Evolutionary conservation across 2,329 filamentous ascomycete genomes (phyloP).

Genomic region (Aspergillus carbonarius): DNA sequence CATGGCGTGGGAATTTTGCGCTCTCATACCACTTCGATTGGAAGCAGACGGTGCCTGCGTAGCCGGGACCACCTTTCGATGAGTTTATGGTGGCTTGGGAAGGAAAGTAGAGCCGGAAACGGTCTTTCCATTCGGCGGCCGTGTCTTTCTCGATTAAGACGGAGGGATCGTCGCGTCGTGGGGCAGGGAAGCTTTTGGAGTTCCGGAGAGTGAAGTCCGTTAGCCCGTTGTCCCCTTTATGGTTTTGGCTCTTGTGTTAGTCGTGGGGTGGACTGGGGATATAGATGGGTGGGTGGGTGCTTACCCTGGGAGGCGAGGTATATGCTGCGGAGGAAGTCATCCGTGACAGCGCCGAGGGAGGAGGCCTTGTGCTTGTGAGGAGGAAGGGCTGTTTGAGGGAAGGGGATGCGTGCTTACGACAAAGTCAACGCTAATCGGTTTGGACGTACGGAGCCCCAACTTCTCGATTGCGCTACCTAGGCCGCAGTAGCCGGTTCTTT

Average conservation of each 20-base stretch:
- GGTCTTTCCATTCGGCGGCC: conserved; percentile 46
- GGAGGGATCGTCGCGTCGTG: conserved; percentile 43
- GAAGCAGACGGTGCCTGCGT: conserved; percentile 81
- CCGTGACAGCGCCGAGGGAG: conserved; percentile 75
- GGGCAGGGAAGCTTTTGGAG: conserved; percentile 23
- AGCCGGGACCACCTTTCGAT: conserved; percentile 63
- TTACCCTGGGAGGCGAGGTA: conserved; percentile 59
- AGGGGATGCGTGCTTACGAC: conserved; percentile 51
- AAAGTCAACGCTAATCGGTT: conserved; percentile 68
- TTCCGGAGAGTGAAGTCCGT: conserved; percentile 44
- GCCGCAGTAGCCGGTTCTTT: conserved; percentile 69
- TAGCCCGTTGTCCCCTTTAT: conserved; percentile 48
- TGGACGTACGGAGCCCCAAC: conserved; percentile 60
- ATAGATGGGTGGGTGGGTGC: not conserved
- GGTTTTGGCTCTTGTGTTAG: not conserved
- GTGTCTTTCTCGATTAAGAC: conserved; percentile 36
- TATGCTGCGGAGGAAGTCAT: conserved; percentile 62
- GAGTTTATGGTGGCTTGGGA: conserved; percentile 65
- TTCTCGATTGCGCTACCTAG: conserved; percentile 65
- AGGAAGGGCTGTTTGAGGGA: conserved; percentile 12
- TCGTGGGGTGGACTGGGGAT: not conserved
- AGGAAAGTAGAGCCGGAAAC: conserved; percentile 78
- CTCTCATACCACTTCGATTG: conserved; percentile 70
- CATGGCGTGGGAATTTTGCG: conserved; percentile 66
- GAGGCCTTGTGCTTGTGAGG: conserved; percentile 57